Conservation (phyloP, 148 eudicot genomes). For the Linanthus parryae region DNA sequence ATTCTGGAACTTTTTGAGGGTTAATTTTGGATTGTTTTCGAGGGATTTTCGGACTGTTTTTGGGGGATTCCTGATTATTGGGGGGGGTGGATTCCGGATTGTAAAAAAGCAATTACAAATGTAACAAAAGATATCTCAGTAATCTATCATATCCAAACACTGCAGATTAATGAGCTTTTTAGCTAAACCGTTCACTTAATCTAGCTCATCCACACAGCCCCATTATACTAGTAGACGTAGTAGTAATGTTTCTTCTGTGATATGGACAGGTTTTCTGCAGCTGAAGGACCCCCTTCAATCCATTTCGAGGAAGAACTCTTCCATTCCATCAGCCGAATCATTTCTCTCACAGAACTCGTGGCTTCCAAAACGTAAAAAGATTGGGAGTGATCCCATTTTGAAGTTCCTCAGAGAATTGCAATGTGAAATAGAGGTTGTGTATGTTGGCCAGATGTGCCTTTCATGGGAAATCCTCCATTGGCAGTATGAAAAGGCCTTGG, state of each 20-base stretch:
- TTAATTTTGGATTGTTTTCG: too few species aligned
- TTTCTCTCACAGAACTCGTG: slow-evolving; percentile 42
- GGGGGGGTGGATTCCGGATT: too few species aligned
- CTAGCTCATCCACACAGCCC: slow-evolving; percentile 9
- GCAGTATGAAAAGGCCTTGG: slow-evolving; percentile 87
- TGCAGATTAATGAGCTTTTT: too few species aligned
- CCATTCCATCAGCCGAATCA: slow-evolving; percentile 36
- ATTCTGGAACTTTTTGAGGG: too few species aligned
- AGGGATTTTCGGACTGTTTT: too few species aligned
- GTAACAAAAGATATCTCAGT: too few species aligned
- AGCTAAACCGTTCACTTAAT: background rate
- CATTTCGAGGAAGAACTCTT: slow-evolving; percentile 30
- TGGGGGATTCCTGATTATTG: too few species aligned
- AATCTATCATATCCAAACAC: too few species aligned
- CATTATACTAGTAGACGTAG: too few species aligned
- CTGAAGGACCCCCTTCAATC: slow-evolving; percentile 72
- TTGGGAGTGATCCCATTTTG: slow-evolving; percentile 41
- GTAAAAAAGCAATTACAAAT: too few species aligned
- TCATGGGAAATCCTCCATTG: slow-evolving; percentile 93
- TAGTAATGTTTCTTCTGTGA: too few species aligned
- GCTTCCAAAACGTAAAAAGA: slow-evolving; percentile 37
- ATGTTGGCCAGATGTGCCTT: slow-evolving; percentile 93
- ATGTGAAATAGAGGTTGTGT: slow-evolving; percentile 71
- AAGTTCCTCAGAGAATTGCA: slow-evolving; percentile 57
- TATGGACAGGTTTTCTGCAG: slow-evolving; percentile 87